Evolutionary conservation across 2,329 filamentous ascomycete genomes (phyloP).

Genomic region (Pseudocercospora pini-densiflorae): DNA sequence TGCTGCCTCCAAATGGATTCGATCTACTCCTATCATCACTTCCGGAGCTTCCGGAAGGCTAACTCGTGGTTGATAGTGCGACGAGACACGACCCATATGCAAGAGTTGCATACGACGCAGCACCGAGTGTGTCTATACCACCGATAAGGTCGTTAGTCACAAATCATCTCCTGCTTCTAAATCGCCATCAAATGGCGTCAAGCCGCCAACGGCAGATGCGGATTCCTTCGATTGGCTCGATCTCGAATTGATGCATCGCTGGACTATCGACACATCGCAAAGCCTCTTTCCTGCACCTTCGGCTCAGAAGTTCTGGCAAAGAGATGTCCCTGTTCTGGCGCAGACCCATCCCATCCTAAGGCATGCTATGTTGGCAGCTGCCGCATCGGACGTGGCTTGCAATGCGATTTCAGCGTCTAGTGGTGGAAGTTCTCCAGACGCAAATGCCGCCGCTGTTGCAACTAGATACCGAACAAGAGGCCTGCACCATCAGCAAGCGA

Average conservation of each 20-base stretch:
- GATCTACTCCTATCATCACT: neutral
- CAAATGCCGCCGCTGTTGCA: slow-evolving; percentile 5
- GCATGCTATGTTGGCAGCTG: slow-evolving; percentile 35
- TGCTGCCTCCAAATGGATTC: neutral
- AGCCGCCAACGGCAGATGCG: neutral
- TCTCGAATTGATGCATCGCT: slow-evolving; percentile 7
- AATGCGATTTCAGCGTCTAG: slow-evolving; percentile 6
- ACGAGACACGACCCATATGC: slow-evolving; percentile 35
- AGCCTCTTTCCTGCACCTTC: slow-evolving; percentile 1
- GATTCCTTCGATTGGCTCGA: neutral
- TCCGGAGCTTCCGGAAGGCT: neutral
- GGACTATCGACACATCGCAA: neutral
- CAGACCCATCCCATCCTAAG: slow-evolving; percentile 30
- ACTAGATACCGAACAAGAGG: slow-evolving; percentile 32
- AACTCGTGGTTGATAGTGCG: slow-evolving; percentile 28
- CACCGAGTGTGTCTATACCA: slow-evolving; percentile 29
- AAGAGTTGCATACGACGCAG: slow-evolving; percentile 34
- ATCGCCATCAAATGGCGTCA: neutral
- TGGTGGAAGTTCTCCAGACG: neutral
- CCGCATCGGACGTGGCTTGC: slow-evolving; percentile 34
- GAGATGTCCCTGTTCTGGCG: slow-evolving; percentile 25
- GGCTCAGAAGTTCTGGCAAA: slow-evolving; percentile 1
- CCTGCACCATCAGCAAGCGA: slow-evolving; percentile 36
- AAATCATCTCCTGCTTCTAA: neutral
- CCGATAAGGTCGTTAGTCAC: neutral